Conservation (phyloP, 2,329 filamentous ascomycete genomes). For the Furcasterigmium sp. region DNA sequence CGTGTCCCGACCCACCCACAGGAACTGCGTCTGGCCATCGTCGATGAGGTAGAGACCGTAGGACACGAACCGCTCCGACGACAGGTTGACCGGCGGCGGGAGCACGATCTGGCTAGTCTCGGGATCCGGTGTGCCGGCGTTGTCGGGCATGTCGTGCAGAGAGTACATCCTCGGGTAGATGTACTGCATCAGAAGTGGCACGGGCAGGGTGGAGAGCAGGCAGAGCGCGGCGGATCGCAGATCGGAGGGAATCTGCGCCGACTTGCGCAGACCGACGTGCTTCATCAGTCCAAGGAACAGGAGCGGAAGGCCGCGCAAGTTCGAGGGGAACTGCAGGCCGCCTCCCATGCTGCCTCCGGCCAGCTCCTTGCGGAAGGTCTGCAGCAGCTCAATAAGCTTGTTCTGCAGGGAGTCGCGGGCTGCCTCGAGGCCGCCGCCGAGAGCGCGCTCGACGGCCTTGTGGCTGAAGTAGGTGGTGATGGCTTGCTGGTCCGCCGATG, state of each 20-base stretch:
- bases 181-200: conserved; percentile 87
- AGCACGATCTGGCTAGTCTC: conserved; percentile 85
- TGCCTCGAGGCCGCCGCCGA: conserved; percentile 82
- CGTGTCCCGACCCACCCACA: conserved; percentile 92
- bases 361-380: conserved; percentile 95
- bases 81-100: conserved; percentile 78
- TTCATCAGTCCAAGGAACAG: conserved; percentile 94
- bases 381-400: conserved; percentile 86
- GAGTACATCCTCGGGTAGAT: conserved; percentile 84
- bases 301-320: conserved; percentile 80
- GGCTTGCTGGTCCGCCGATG: conserved; percentile 89
- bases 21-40: conserved; percentile 94
- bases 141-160: conserved; percentile 93
- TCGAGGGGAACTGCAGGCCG: conserved; percentile 89
- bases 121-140: conserved; percentile 77
- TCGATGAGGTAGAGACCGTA: conserved; percentile 96
- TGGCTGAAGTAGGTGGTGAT: conserved; percentile 94
- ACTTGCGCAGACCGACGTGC: conserved; percentile 89
- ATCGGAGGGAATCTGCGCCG: conserved; percentile 88
- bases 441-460: conserved; percentile 88
- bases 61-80: conserved; percentile 78
- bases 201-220: conserved; percentile 85
- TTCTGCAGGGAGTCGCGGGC: conserved; percentile 86
- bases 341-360: conserved; percentile 94
- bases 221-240: conserved; percentile 89